A percentile compares a stretch with the other conserved stretches of the same genome.
Conservation (phyloP, 352 stramenopile genomes). For the Phytophthora sansomeana region DNA sequence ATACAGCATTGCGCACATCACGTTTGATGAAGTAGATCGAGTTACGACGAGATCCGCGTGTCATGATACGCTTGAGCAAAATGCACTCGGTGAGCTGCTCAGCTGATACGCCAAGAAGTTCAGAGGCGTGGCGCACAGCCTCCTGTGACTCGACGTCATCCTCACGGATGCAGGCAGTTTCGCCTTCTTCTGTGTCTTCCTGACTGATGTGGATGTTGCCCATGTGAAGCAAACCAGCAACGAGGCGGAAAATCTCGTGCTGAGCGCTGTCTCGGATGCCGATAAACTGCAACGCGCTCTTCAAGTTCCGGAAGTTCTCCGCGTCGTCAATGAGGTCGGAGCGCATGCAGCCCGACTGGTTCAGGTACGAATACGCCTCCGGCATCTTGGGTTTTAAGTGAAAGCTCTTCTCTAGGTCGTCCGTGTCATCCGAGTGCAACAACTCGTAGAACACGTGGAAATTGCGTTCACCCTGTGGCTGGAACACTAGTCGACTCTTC, state of each 20-base stretch:
- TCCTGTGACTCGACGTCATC: slow-evolving; percentile 58
- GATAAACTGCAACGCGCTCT: slow-evolving; percentile 73
- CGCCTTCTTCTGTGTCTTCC: slow-evolving; percentile 77
- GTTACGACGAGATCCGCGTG: slow-evolving; percentile 70
- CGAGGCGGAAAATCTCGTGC: slow-evolving; percentile 77
- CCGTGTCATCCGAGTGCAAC: slow-evolving; percentile 62
- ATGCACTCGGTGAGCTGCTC: slow-evolving; percentile 79
- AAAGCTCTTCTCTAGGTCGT: slow-evolving; percentile 56
- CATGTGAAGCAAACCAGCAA: slow-evolving; percentile 80
- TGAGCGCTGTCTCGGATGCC: slow-evolving; percentile 72
- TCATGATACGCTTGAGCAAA: slow-evolving; percentile 84
- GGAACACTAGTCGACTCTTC: slow-evolving; percentile 85
- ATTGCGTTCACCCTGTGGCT: slow-evolving; percentile 81
- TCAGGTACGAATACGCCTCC: slow-evolving; percentile 75
- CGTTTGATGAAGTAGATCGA: slow-evolving; percentile 87
- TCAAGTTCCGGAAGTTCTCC: slow-evolving; percentile 71
- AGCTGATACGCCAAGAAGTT: slow-evolving; percentile 71
- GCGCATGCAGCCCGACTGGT: slow-evolving; percentile 79
- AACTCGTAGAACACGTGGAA: slow-evolving; percentile 91
- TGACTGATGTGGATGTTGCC: slow-evolving; percentile 80
- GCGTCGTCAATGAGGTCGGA: slow-evolving; percentile 79
- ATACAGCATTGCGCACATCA: slow-evolving; percentile 71
- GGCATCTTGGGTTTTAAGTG: slow-evolving; percentile 65
- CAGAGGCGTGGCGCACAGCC: slow-evolving; percentile 54
- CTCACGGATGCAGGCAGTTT: slow-evolving; percentile 67